Conservation (phyloP, 2,329 filamentous ascomycete species). For the Cercospora janseana region DNA sequence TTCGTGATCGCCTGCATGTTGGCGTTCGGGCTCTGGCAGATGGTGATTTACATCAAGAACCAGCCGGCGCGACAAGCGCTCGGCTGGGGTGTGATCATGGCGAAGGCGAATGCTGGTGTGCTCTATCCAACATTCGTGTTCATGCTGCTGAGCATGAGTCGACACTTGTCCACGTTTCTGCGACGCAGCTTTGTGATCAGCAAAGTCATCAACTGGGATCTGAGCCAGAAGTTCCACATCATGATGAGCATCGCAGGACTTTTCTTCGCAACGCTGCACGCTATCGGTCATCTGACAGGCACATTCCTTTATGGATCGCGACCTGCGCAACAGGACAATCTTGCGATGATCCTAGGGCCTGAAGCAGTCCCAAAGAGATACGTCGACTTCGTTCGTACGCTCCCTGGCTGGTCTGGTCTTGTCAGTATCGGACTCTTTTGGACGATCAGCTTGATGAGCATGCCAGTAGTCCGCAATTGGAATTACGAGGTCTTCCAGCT, state of each 20-base stretch:
- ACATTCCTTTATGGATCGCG: conserved; percentile 54
- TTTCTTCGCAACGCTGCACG: conserved; percentile 53
- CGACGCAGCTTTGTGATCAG: conserved; percentile 54
- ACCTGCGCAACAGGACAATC: conserved; percentile 45
- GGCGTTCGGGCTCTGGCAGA: conserved; percentile 56
- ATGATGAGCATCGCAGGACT: conserved; percentile 54
- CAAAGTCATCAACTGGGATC: conserved; percentile 58
- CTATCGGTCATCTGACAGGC: conserved; percentile 55
- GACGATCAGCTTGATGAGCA: conserved; percentile 49
- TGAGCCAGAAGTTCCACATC: conserved; percentile 57
- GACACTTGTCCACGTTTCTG: conserved; percentile 55
- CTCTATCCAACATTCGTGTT: conserved; percentile 60
- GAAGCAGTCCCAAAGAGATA: conserved; percentile 48
- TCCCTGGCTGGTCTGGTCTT: conserved; percentile 54
- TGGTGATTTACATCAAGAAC: conserved; percentile 51
- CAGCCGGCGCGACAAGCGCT: conserved; percentile 48
- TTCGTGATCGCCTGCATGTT: conserved; percentile 51
- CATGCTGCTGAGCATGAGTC: conserved; percentile 57
- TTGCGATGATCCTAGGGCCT: conserved; percentile 47
- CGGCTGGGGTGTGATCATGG: conserved; percentile 57
- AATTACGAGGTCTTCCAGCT: conserved; percentile 59
- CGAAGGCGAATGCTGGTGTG: conserved; percentile 56
- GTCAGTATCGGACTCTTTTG: conserved; percentile 53
- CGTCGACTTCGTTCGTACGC: conserved; percentile 46
- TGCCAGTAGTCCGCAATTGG: conserved; percentile 52